Percentiles rank a stretch among this genome's conserved stretches.
Conservation (phyloP, 2,329 filamentous ascomycete genomes). For the Beauveria caledonica region DNA sequence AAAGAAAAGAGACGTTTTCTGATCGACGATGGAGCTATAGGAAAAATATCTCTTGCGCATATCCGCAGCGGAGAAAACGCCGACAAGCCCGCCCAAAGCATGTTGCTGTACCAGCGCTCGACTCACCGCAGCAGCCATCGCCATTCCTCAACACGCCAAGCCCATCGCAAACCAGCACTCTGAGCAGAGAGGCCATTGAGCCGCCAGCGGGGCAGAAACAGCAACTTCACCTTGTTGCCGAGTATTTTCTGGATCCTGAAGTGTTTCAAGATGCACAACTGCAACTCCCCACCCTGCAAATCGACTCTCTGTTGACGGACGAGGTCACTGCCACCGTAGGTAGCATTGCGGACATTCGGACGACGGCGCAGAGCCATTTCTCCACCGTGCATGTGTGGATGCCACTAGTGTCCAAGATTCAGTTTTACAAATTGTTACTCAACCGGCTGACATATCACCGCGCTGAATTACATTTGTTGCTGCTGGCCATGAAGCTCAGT, state of each 20-base stretch:
- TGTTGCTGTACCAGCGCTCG: not conserved
- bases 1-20: not conserved
- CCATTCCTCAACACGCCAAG: not conserved
- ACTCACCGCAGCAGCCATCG: not conserved
- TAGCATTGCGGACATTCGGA: conserved; percentile 11
- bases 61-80: conserved; percentile 5
- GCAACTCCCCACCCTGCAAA: not conserved
- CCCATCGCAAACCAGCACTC: conserved; percentile 1
- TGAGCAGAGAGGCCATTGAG: not conserved
- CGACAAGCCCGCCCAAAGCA: conserved; percentile 1
- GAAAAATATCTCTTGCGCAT: not conserved
- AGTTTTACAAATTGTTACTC: conserved; percentile 6
- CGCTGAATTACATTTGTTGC: conserved; percentile 9
- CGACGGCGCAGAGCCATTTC: conserved; percentile 9
- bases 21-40: not conserved
- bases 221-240: not conserved
- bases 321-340: conserved; percentile 4
- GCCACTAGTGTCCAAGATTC: conserved; percentile 13
- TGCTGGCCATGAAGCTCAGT: conserved; percentile 12
- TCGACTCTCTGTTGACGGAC: conserved; percentile 1
- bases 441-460: conserved; percentile 4
- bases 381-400: conserved; percentile 14
- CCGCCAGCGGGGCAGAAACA: not conserved
- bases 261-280: conserved; percentile 3
- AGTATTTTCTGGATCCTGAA: conserved; percentile 1